Base-by-base conservation (phyloP, 805 yeast genomes). In the Cyberlindnera maclurae region DNA sequence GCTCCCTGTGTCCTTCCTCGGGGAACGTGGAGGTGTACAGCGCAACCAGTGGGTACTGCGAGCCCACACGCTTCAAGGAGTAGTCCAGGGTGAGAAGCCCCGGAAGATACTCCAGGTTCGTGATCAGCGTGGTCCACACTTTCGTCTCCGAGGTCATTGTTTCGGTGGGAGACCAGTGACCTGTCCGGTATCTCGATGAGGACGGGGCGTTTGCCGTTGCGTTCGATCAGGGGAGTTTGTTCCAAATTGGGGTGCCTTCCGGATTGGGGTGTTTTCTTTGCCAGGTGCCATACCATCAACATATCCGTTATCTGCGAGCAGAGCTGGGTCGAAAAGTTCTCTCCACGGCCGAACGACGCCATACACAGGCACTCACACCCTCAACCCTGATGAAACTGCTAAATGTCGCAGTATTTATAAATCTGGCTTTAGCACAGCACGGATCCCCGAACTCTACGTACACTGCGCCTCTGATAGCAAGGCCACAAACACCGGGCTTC, bases 71-170 rank as follows among this genome's bases (percentile, higher is more conserved):
- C 32, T 62, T 60, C 38, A 76, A 59, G 3, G 80, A 65, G 51
- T 65, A 70, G 39, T 74, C 65, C 37, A 76, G 56, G 0, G 79
- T 67, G 11, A 76, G 52, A 4, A 76, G 59, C 1, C 82, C 82
- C 0, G 70, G 58, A 20, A 77, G 49, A 42, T 76, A 76, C 33
- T 64, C 63, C 10, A 65, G 59, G 50, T 69, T 73, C 15, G 82
- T 76, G 41, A 76, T 68, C 27, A 76, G 59, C 0, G 80, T 73
- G 0, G 78, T 67, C 82, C 82, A 77, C 2, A 71, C 72, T 27
- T 40, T 41, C 33, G 37, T 44, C 33, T 55, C 31, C 12, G 40
- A 28, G 22, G 31, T 27, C 11, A 32, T 36, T 17, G 44, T 32
- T 15, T 16, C 20, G 7, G 33, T 8, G 8, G 20, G n/a, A n/a